phyloP scores from a whole-genome alignment of 163 green algal species.

The Prototheca wickerhamii region DNA sequence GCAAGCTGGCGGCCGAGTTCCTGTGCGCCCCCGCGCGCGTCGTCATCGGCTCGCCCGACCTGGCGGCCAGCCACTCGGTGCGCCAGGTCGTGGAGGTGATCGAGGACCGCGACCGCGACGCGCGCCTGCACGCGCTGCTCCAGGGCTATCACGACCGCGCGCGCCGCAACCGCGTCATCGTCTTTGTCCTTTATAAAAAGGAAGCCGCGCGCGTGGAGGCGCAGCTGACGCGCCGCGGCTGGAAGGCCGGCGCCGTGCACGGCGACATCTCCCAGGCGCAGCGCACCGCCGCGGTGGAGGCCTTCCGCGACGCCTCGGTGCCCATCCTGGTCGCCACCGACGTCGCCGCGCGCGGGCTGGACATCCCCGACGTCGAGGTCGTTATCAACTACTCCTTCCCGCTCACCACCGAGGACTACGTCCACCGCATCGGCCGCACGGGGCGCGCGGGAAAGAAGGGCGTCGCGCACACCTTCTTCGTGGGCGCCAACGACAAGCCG shows the following conservation, averaged over 20 bases:
- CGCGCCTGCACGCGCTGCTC: conserved; percentile 67
- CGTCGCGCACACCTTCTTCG: conserved; percentile 86
- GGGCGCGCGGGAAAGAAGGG: conserved; percentile 83
- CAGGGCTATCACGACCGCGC: conserved; percentile 66
- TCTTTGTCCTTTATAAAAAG: conserved; percentile 96
- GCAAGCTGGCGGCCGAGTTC: conserved; percentile 84
- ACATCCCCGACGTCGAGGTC: conserved; percentile 61
- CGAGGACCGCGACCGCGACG: conserved; percentile 49
- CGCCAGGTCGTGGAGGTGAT: conserved; percentile 80
- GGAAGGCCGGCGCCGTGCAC: conserved; percentile 74
- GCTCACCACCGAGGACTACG: conserved; percentile 96
- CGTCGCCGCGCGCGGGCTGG: conserved; percentile 64
- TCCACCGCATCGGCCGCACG: conserved; percentile 95
- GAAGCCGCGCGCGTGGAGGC: conserved; percentile 76
- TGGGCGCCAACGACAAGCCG: conserved; percentile 61
- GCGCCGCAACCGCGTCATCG: conserved; percentile 74
- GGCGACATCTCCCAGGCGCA: conserved; percentile 83
- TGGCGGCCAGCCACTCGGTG: conserved; percentile 82
- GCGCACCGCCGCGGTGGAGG: conserved; percentile 69
- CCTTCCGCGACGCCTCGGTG: conserved; percentile 58
- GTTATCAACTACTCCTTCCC: conserved; percentile 96
- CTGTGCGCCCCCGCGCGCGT: conserved; percentile 61
- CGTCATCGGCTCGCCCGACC: conserved; percentile 75
- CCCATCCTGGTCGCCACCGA: conserved; percentile 74
- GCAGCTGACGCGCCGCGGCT: conserved; percentile 60